Percentiles rank a stretch among this genome's conserved stretches.
These are phyloP conservation scores for Erythrophleum fordii DNA, from an alignment of 306 rosid species.

Conservation along the genomic window DNA sequence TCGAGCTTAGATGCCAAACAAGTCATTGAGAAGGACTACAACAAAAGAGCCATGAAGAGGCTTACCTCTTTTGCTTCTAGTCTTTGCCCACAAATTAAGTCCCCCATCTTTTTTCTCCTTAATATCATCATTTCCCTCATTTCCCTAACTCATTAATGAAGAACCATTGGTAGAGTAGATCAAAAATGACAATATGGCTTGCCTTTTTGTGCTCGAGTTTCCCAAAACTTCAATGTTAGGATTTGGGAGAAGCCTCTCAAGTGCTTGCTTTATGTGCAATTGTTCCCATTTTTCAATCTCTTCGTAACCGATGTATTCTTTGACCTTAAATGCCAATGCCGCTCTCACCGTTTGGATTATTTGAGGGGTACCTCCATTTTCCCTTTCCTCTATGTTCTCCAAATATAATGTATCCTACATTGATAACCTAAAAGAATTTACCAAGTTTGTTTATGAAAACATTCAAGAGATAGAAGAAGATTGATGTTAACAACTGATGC, in stretches of 20 bases:
- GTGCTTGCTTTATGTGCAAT: slow-evolving; percentile 49
- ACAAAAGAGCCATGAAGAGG: slow-evolving; percentile 85
- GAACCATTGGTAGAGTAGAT: slow-evolving; percentile 58
- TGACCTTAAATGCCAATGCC: slow-evolving; percentile 89
- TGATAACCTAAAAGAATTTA: not conserved
- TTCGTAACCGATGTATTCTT: slow-evolving; percentile 62
- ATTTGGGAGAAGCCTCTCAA: slow-evolving; percentile 59
- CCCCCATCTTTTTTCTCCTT: slow-evolving; percentile 21
- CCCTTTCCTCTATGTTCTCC: slow-evolving; percentile 81
- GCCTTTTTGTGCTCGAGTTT: slow-evolving; percentile 61
- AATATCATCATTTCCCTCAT: not conserved
- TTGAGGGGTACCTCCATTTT: slow-evolving; percentile 89
- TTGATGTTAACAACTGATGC: not conserved
- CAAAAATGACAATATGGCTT: slow-evolving; percentile 73
- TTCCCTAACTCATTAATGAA: not conserved
- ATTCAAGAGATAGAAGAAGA: not conserved
- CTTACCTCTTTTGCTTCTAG: slow-evolving; percentile 56
- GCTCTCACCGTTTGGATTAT: slow-evolving; percentile 82
- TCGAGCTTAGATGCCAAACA: slow-evolving; percentile 86
- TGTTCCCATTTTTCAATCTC: slow-evolving; percentile 73
- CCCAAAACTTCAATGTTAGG: slow-evolving; percentile 69
- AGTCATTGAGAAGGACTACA: slow-evolving; percentile 72
- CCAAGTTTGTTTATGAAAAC: slow-evolving; percentile 6
- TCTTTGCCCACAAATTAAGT: slow-evolving; percentile 68
- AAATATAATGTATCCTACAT: slow-evolving; percentile 79